phyloP scores from a whole-genome alignment of 306 rosid genomes.

The Vigna angularis region DNA sequence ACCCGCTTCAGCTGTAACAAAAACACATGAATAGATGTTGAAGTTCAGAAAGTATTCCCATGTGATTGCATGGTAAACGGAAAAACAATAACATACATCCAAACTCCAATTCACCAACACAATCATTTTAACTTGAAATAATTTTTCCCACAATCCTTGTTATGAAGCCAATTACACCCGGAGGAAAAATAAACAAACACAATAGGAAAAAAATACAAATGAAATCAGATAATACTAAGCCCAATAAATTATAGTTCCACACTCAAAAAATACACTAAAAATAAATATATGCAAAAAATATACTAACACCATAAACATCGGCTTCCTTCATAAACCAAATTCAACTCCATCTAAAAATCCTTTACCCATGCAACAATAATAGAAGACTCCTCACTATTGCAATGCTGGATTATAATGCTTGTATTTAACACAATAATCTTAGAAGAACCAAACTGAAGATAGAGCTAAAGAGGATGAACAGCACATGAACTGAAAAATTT shows the following conservation, averaged over 20 bases:
- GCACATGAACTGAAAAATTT: too few relatives aligned
- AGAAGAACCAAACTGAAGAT: too few relatives aligned
- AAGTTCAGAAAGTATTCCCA: background rate
- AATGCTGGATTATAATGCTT: background rate
- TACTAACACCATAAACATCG: background rate
- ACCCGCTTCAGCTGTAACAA: slow-evolving; percentile 74
- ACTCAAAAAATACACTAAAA: slow-evolving; percentile 2
- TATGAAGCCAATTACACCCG: slow-evolving; percentile 15
- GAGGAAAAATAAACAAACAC: background rate
- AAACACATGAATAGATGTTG: slow-evolving; percentile 34
- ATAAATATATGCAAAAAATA: background rate
- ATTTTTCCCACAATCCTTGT: slow-evolving; percentile 1
- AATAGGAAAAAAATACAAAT: background rate
- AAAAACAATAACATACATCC: background rate
- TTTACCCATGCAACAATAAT: background rate
- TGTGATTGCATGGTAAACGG: background rate
- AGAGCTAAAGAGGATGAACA: too few relatives aligned
- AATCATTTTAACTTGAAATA: background rate
- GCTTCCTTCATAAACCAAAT: slow-evolving; percentile 1
- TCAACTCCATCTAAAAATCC: slow-evolving; percentile 19
- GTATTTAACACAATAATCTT: background rate
- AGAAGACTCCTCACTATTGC: background rate
- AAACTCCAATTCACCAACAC: slow-evolving; percentile 5
- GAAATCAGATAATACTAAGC: background rate
- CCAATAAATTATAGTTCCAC: slow-evolving; percentile 4